Base-by-base conservation (phyloP, 2,329 filamentous ascomycete species). In the Phaeomoniella chlamydospora region DNA sequence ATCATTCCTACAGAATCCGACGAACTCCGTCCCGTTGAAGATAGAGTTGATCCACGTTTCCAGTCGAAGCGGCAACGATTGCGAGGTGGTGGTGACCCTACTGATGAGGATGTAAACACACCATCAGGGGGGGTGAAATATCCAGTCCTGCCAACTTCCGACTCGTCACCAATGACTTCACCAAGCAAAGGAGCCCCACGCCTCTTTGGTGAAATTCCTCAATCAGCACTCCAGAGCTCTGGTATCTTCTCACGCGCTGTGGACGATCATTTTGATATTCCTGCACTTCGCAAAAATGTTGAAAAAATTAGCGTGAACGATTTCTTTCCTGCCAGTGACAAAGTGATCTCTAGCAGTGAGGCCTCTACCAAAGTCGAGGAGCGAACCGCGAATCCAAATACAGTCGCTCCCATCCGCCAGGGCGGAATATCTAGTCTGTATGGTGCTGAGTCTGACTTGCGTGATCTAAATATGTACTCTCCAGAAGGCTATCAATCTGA, bases 151-250 rank as follows among this genome's bases (percentile, higher is more conserved):
- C 60, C 61, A 2, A 26, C 6, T 9, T 26, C n/a, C 9, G 22
- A 26, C n/a, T n/a, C 22, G 6, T 26, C 46, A 51, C 16, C 38
- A 15, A 22, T 22, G n/a, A 16, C 17, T 10, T 29, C 38, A 11
- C 6, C 37, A 9, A 29, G 16, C 18, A 16, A 34, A 4, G 22
- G 33, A 15, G 15, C 16, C 16, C 5, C 22, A 18, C 68, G 67
- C 34, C 56, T 78, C 4, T 78, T 77, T 47, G 74, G 74, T 10
- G 74, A 78, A 49, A 71, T 78, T 42, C 67, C 66, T 9, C 54
- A 62, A 17, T 72, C 71, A 14, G 66, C 66, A 9, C 47, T 77
- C 11, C 56, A 61, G 34, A 72, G 64, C 47, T 72, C 72, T 12
- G 64, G 62, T 10, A 52, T 63, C 14, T 51, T 73, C 15, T 61